Base-by-base conservation (phyloP, 257 asterid genomes). In the Mentha longifolia region DNA sequence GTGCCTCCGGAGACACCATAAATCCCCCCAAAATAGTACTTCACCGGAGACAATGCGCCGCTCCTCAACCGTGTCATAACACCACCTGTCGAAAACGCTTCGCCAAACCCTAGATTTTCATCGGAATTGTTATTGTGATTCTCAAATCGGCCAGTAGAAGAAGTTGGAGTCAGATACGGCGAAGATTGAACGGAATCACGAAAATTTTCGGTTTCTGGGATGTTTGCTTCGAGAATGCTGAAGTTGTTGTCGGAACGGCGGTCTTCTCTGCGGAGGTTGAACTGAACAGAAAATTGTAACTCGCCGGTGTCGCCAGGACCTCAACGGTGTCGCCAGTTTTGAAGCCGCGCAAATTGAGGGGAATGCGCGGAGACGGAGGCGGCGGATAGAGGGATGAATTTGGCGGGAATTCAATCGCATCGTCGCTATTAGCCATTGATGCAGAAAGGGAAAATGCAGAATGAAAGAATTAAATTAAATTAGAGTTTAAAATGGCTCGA, bases 1-100 rank as follows among this genome's bases (percentile, higher is more conserved):
- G 31, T 72, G 9, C 69, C 37, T 37, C 7, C 17, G 16, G 35
- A 15, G 17, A 37, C 69, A 37, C 75, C 22, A 51, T 12, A 51
- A 8, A 52, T 57, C 9, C 76, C 57, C n/a, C 16, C 49, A 7
- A 16, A 56, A 50, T 71, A 59, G 47, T 73, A 78, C 37, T 59
- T 70, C 65, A 74, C 76, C 6, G 78, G 84, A 65, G 80, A 73
- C 63, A 74, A 58, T 16, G 72, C 78, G 16, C 82, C 84, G 43
- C 81, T 74, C 73, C 81, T 83, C 81, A 79, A 57, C 77, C 87
- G 70, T 65, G 83, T 83, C 72, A 64, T 17, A 22, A 76, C 61
- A 59, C 41, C 74, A 20, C 46, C 43, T 22, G 63, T 66, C 67
- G 68, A 16, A 35, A n/a, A 28, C 9, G 76, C 49, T 10, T n/a